Evolutionary conservation across 108 stramenopile genomes (phyloP).

Genomic region (Fragilariopsis cylindrus): DNA sequence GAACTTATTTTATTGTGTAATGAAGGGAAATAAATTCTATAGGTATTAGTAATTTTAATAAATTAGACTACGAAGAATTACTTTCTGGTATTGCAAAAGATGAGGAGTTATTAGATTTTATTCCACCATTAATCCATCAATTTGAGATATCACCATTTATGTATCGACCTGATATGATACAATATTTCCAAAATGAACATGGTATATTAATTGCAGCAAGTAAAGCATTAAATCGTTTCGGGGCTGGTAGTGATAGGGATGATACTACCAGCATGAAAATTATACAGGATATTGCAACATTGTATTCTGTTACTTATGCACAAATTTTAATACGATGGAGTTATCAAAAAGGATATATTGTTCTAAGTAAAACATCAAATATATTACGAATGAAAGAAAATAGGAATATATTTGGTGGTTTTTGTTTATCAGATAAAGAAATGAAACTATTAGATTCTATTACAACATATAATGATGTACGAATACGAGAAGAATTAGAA

Average conservation of each 20-base stretch:
- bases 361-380: slow-evolving; percentile 70
- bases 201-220: slow-evolving; percentile 58
- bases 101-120: neutral
- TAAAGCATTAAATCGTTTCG: slow-evolving; percentile 60
- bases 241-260: slow-evolving; percentile 32
- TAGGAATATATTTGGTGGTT: slow-evolving; percentile 49
- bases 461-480: slow-evolving; percentile 47
- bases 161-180: slow-evolving; percentile 53
- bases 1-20: slow-evolving; percentile 44
- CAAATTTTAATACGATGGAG: slow-evolving; percentile 90
- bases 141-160: slow-evolving; percentile 66
- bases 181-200: slow-evolving; percentile 54
- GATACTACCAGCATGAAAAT: neutral
- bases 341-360: slow-evolving; percentile 72
- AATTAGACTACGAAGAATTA: slow-evolving; percentile 54
- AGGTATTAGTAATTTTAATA: slow-evolving; percentile 66
- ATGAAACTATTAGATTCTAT: slow-evolving; percentile 64
- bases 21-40: slow-evolving; percentile 44
- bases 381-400: slow-evolving; percentile 78
- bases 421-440: slow-evolving; percentile 67
- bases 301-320: slow-evolving; percentile 63
- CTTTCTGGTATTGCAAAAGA: slow-evolving; percentile 50
- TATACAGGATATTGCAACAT: slow-evolving; percentile 22
- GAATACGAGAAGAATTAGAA: slow-evolving; percentile 38
- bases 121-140: slow-evolving; percentile 67